Conservation (phyloP, 495 filamentous ascomycete genomes). For the Trichocladium uniseriatum region DNA sequence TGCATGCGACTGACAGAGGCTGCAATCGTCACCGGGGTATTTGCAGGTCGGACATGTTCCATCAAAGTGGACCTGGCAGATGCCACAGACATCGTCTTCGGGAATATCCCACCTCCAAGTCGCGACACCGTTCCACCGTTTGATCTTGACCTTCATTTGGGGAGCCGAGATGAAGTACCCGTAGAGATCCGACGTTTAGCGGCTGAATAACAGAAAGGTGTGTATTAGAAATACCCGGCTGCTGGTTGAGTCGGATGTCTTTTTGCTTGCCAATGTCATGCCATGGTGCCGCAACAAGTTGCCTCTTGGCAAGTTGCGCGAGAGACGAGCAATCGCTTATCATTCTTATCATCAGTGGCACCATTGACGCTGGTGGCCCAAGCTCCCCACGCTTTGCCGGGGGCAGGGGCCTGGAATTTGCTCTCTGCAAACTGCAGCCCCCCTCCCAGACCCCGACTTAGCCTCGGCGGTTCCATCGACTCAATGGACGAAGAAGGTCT, state of each 20-base stretch:
- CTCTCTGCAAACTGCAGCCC: background rate
- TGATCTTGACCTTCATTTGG: constrained; percentile 86
- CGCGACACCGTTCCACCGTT: constrained; percentile 85
- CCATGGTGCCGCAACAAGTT: too few species aligned
- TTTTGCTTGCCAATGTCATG: too few species aligned
- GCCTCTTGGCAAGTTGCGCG: too few species aligned
- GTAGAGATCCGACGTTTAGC: too few species aligned
- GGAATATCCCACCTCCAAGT: constrained; percentile 98
- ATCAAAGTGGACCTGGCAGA: constrained; percentile 96
- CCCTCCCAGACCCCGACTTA: background rate
- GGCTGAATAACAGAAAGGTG: too few species aligned
- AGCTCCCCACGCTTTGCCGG: constrained; percentile 13
- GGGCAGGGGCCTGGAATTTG: background rate
- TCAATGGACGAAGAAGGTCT: constrained; percentile 6
- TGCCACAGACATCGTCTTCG: constrained; percentile 96
- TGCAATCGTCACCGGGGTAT: constrained; percentile 93
- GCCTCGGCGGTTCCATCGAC: background rate
- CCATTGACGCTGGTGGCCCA: constrained; percentile 17
- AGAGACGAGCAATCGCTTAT: too few species aligned
- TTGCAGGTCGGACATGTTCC: constrained; percentile 96
- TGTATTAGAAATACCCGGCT: too few species aligned
- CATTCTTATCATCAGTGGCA: too few species aligned
- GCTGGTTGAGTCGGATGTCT: too few species aligned
- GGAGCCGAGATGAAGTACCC: background rate
- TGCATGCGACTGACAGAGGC: constrained; percentile 56